A percentile compares a stretch with the other conserved stretches of the same genome.
phyloP scores from a whole-genome alignment of 2,329 filamentous ascomycete species.

The Hypoxylon sp. region DNA sequence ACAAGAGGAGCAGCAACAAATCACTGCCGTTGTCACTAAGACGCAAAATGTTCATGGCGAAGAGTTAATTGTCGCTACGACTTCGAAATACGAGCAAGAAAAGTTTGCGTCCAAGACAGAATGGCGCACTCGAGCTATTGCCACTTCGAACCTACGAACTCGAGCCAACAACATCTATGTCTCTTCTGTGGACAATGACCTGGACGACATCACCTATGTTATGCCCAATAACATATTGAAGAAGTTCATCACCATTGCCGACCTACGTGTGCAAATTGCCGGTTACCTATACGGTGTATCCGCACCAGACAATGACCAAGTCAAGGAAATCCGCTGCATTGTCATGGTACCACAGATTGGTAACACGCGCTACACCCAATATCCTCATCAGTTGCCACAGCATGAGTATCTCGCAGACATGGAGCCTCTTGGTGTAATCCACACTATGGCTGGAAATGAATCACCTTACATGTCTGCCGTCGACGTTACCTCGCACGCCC shows the following conservation, averaged over 20 bases:
- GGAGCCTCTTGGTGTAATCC: constrained; percentile 94
- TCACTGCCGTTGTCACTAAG: constrained; percentile 98
- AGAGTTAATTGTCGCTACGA: constrained; percentile 98
- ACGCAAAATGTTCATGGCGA: constrained; percentile 97
- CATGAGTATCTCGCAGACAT: constrained; percentile 89
- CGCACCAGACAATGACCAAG: constrained; percentile 92
- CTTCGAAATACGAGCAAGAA: constrained; percentile 97
- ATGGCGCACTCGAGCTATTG: constrained; percentile 97
- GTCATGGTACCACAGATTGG: constrained; percentile 98
- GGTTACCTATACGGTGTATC: constrained; percentile 95
- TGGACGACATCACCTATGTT: constrained; percentile 94
- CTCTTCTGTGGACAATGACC: constrained; percentile 91
- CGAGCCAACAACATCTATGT: constrained; percentile 99
- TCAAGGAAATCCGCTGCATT: constrained; percentile 97
- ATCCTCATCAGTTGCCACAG: constrained; percentile 90
- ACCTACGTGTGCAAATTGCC: constrained; percentile 95
- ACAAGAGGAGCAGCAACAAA: constrained; percentile 94
- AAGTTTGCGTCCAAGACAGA: constrained; percentile 99
- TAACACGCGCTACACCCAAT: constrained; percentile 89
- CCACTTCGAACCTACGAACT: constrained; percentile 93
- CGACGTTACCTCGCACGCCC: constrained; percentile 94
- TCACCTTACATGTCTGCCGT: constrained; percentile 95
- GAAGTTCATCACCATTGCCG: constrained; percentile 97
- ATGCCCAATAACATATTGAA: constrained; percentile 99
- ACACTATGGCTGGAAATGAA: constrained; percentile 95